Conservation (phyloP, 352 stramenopile genomes). For the Phytophthora vignae region DNA sequence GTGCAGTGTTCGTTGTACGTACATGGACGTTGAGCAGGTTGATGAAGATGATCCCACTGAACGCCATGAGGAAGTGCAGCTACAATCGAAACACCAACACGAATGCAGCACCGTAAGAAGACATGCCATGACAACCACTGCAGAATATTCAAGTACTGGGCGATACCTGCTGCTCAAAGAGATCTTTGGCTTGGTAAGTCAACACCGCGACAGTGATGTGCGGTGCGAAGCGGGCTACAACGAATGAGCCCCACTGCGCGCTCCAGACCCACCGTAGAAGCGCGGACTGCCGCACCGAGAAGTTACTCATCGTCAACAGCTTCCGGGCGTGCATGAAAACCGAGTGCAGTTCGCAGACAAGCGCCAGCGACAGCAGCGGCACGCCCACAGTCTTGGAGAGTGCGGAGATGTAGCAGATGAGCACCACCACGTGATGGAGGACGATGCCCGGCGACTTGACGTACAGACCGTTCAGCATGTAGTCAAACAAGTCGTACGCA, state of each 20-base stretch:
- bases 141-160: background rate
- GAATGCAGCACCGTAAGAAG: no score
- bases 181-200: slow-evolving; percentile 46
- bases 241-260: slow-evolving; percentile 67
- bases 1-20: background rate
- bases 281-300: slow-evolving; percentile 37
- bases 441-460: slow-evolving; percentile 77
- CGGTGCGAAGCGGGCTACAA: slow-evolving; percentile 48
- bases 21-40: slow-evolving; percentile 74
- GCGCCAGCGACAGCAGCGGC: slow-evolving; percentile 72
- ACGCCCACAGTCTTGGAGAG: slow-evolving; percentile 78
- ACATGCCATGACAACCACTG: no score
- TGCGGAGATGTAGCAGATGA: slow-evolving; percentile 84
- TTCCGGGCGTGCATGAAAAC: slow-evolving; percentile 82
- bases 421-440: slow-evolving; percentile 78
- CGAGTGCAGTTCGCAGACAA: slow-evolving; percentile 84
- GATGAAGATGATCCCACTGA: slow-evolving; percentile 79
- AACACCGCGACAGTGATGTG: slow-evolving; percentile 55
- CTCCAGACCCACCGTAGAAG: slow-evolving; percentile 57
- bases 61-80: slow-evolving; percentile 78
- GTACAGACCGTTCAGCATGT: slow-evolving; percentile 74
- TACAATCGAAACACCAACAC: slow-evolving; percentile 17
- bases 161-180: slow-evolving; percentile 59
- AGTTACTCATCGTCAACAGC: slow-evolving; percentile 75
- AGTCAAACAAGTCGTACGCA: slow-evolving; percentile 86